phyloP scores from a whole-genome alignment of 768 basidiomycete genomes.

The Ramaria sp. region DNA sequence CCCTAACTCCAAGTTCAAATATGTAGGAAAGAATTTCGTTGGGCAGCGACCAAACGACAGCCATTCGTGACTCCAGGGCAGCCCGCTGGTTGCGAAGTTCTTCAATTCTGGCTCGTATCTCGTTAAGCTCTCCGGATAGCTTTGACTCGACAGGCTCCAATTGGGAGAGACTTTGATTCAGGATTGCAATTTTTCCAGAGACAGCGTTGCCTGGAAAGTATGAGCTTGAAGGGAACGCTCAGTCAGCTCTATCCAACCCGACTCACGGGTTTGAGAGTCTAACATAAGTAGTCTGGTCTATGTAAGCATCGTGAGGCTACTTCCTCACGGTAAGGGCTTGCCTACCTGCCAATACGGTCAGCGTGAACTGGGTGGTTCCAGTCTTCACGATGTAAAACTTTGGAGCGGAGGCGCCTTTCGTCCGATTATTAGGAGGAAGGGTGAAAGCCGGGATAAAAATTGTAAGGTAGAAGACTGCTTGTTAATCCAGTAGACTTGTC shows the following conservation, averaged over 20 bases:
- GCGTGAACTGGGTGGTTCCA: too few relatives aligned
- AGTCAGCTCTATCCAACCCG: neutral
- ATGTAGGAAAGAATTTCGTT: slow-evolving; percentile 50
- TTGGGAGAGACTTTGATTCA: neutral
- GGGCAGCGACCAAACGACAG: slow-evolving; percentile 23
- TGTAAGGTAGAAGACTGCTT: too few relatives aligned
- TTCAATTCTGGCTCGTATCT: neutral
- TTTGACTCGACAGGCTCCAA: neutral
- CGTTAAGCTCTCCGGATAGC: neutral
- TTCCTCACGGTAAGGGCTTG: neutral
- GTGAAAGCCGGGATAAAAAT: too few relatives aligned
- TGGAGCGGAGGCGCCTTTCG: too few relatives aligned
- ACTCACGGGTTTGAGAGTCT: neutral
- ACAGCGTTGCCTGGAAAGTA: neutral
- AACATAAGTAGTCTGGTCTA: neutral
- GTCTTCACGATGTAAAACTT: too few relatives aligned
- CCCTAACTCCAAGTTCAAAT: slow-evolving; percentile 45
- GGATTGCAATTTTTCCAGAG: neutral
- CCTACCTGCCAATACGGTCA: too few relatives aligned
- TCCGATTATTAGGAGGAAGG: too few relatives aligned
- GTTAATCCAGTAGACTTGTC: too few relatives aligned
- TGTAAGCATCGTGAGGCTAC: neutral
- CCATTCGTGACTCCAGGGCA: neutral
- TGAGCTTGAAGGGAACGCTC: neutral
- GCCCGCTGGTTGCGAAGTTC: neutral